Base-by-base conservation (phyloP, 306 rosid genomes). In the Canavalia ensiformis region DNA sequence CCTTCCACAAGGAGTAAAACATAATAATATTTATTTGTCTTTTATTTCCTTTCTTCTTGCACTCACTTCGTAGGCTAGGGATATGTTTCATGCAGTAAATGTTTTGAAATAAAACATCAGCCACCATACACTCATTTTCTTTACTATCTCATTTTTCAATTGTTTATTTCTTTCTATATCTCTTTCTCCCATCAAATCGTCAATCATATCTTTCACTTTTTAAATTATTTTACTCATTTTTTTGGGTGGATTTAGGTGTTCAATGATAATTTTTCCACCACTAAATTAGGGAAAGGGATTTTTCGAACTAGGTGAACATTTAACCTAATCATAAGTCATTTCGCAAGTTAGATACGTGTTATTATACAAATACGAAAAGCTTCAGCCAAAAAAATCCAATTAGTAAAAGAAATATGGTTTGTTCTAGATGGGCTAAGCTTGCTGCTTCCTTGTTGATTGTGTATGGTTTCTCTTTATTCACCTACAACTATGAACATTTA, bases 381-480 rank as follows among this genome's bases (percentile, higher is more conserved):
- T 25, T 44, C 8, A 35, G 34, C 57, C 3, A 10, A 31, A 37
- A 7, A 76, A 59, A 41, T 10, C 44, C 44, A 66, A 28, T 28
- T 30, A 41, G n/a, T 5, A 51, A 70, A 49, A 79, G 50, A 56
- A 59, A 18, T 70, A 50, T 69, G 54, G 62, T 34, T 58, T 42
- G 31, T 60, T 33, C 68, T 18, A 3, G 51, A 62, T 42, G 58
- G 57, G 54, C 45, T 71, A 42, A 64, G 50, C 37, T 83, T 65
- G 81, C 76, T 49, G 42, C 79, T 81, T 34, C 64, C 66, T 18
- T 55, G 73, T 47, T 30, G 29, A 11, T 31, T 54, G 77, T 74
- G 42, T 34, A n/a, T 55, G 34, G 65, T 69, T 75, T 70, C 25
- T 25, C 81, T 62, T 72, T 45, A 74, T 60, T 79, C 75, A 39